Percentiles rank a stretch among this genome's conserved stretches.
phyloP scores from a whole-genome alignment of 768 basidiomycete genomes.

The Mycena venus region DNA sequence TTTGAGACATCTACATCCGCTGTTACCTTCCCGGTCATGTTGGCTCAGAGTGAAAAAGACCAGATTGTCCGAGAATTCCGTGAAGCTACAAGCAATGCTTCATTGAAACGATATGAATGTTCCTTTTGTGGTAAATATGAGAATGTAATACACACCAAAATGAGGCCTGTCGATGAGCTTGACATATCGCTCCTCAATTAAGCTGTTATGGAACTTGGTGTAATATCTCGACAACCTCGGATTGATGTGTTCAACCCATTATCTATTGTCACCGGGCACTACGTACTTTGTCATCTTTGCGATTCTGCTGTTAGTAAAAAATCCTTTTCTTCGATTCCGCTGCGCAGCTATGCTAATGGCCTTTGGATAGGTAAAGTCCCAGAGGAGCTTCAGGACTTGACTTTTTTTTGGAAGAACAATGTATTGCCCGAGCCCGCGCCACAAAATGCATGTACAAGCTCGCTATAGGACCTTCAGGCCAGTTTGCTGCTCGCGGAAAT shows the following conservation, averaged over 20 bases:
- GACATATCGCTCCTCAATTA: conserved; percentile 21
- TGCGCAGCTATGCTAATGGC: conserved; percentile 39
- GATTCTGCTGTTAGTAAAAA: conserved; percentile 16
- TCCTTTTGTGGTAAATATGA: conserved; percentile 27
- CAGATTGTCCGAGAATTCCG: conserved; percentile 13
- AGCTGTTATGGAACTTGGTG: conserved; percentile 20
- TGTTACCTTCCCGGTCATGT: background rate
- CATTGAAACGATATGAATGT: conserved; percentile 14
- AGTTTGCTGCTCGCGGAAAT: conserved; percentile 38
- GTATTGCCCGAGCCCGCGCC: conserved; percentile 25
- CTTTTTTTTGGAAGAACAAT: conserved; percentile 38
- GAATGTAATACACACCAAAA: background rate
- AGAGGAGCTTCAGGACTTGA: conserved; percentile 26
- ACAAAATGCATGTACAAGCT: conserved; percentile 37
- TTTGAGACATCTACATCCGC: background rate
- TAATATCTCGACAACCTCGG: conserved; percentile 5
- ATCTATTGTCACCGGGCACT: conserved; percentile 6
- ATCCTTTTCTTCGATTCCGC: conserved; percentile 23
- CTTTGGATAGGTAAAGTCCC: conserved; percentile 36
- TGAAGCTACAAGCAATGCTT: background rate
- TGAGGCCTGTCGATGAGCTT: conserved; percentile 1
- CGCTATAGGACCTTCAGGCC: conserved; percentile 27
- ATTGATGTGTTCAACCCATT: conserved; percentile 7
- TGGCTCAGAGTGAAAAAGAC: conserved; percentile 16
- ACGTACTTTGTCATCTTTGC: conserved; percentile 19